A percentile compares a stretch with the other conserved stretches of the same genome.
Evolutionary conservation across 2,329 filamentous ascomycete species (phyloP).

Genomic region (Mycosphaerella arachidis): DNA sequence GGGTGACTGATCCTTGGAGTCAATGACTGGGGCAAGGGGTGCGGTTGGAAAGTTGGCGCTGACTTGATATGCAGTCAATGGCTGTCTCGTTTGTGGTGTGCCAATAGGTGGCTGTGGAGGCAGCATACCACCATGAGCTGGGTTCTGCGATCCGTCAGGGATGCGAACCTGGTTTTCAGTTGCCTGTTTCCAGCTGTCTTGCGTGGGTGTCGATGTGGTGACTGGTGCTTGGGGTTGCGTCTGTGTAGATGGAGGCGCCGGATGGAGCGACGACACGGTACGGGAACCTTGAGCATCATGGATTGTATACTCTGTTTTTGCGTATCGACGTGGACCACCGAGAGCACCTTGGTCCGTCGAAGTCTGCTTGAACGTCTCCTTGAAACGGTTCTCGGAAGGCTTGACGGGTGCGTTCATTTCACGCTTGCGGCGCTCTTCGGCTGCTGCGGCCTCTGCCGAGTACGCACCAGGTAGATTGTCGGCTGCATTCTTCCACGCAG

Average conservation of each 20-base stretch:
- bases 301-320: conserved; percentile 27
- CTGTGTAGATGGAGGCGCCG: conserved; percentile 32
- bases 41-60: conserved; percentile 20
- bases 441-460: conserved; percentile 17
- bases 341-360: conserved; percentile 23
- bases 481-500: conserved; percentile 30
- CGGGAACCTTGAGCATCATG: conserved; percentile 29
- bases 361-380: conserved; percentile 36
- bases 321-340: conserved; percentile 28
- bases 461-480: conserved; percentile 26
- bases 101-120: conserved; percentile 27
- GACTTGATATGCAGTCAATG: conserved; percentile 19
- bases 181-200: conserved; percentile 17
- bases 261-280: conserved; percentile 22
- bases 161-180: conserved; percentile 32
- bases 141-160: conserved; percentile 30
- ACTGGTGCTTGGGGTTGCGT: conserved; percentile 31
- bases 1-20: conserved; percentile 36
- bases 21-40: conserved; percentile 21
- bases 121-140: conserved; percentile 25
- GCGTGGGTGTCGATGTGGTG: conserved; percentile 23
- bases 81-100: conserved; percentile 21
- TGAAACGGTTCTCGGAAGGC: conserved; percentile 21
- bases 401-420: conserved; percentile 3
- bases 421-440: conserved; percentile 13